These are phyloP conservation scores for Lenwebbia sp. DNA, from an alignment of 345 rosid species.

Conservation along the genomic window DNA sequence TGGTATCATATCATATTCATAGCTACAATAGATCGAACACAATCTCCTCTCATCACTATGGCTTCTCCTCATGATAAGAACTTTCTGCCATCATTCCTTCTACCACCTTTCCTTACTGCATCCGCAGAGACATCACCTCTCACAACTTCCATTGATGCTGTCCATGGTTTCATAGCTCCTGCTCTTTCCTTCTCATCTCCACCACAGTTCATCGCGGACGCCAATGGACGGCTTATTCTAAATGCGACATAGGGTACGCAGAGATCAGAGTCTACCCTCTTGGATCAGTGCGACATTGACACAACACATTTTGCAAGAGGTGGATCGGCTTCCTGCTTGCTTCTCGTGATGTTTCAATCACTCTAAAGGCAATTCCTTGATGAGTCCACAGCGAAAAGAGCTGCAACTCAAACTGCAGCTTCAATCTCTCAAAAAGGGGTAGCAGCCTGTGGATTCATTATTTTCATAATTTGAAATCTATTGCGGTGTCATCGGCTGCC, in stretches of 20 bases:
- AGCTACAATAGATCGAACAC: background rate
- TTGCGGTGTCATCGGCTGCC: background rate
- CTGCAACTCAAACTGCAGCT: background rate
- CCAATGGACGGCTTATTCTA: background rate
- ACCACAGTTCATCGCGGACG: background rate
- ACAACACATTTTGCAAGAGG: background rate
- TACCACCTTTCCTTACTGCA: background rate
- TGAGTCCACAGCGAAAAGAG: background rate
- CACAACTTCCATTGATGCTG: background rate
- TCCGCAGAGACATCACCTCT: background rate
- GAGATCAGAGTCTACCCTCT: background rate
- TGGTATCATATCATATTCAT: background rate
- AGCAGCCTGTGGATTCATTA: background rate
- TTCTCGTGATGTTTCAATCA: background rate
- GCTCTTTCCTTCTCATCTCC: background rate
- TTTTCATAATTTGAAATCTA: background rate
- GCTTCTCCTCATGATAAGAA: too few relatives aligned
- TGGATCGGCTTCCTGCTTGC: background rate
- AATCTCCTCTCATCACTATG: background rate
- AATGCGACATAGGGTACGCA: background rate
- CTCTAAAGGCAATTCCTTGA: background rate
- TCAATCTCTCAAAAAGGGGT: background rate
- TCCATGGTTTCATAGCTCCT: background rate
- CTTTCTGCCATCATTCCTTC: background rate
- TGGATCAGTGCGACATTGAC: background rate